Evolutionary conservation across 306 rosid species (phyloP), one percentile per base, ranked within the genome.

Genomic region (Begonia peltatifolia): DNA sequence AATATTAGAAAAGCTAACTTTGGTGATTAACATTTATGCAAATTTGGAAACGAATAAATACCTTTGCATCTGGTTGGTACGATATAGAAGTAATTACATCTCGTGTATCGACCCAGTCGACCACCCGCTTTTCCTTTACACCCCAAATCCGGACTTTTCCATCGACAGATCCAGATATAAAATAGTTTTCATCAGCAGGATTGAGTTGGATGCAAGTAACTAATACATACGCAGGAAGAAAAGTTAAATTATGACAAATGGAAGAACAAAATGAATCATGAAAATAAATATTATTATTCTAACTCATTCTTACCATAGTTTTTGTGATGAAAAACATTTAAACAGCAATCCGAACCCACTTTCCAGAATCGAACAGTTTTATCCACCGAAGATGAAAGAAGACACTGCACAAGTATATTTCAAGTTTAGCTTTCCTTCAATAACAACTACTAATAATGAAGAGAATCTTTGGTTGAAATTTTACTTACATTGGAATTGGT

Each of bases 111-210:
- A 68, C 83, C 99, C 99, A 90, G 48, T 90, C 99, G 69, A 81
- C 94, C 41, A 90, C 99, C 41, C 94, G 75, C 61, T 72, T 76
- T 65, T 83, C 82, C 9, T 46, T 60, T 30, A 80, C 35, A 2
- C 95, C 86, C 99, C 99, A 90, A 59, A 90, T 71, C 53, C 94
- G 83, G 47, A 81, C 83, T 75, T 85, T 90, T 10, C 99, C 95
- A 62, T 90, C 95, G 14, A 86, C 72, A 54, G 94, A 90, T 49
- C 95, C 97, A 56, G 84, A 85, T 59, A 86, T 68, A 82, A 90
- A 90, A 78, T 78, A 71, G 65, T 74, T 78, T 57, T 69, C 80
- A 55, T 80, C 70, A 22, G 71, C 62, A 2, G 99, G 99, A 59
- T 83, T 90, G 87, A 85, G 79, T 50, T 90, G 87, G 69, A 80